Evolutionary conservation across 306 rosid genomes (phyloP).

Genomic region (Sesbania bispinosa): DNA sequence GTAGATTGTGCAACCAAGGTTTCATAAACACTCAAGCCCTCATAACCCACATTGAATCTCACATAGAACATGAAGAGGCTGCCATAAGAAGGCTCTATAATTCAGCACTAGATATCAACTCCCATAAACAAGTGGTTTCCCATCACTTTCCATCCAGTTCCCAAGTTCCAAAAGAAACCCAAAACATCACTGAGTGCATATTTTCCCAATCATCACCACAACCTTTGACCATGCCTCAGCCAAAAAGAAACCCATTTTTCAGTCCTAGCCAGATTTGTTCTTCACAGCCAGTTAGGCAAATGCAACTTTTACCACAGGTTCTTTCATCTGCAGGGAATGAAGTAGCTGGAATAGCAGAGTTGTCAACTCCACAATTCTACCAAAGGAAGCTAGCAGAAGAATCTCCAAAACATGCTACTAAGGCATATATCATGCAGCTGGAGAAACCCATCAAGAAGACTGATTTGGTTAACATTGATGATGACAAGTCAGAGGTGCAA

Average conservation of each 20-base stretch:
- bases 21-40: slow-evolving; percentile 44
- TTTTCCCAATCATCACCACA: background rate
- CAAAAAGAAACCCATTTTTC: background rate
- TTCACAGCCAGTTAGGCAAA: background rate
- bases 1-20: slow-evolving; percentile 46
- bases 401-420: slow-evolving; percentile 28
- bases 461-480: slow-evolving; percentile 33
- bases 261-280: background rate
- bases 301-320: slow-evolving; percentile 6
- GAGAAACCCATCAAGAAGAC: slow-evolving; percentile 45
- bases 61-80: slow-evolving; percentile 39
- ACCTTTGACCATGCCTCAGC: background rate
- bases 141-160: background rate
- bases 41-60: slow-evolving; percentile 53
- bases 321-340: background rate
- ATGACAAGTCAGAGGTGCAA: background rate
- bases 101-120: background rate
- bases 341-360: no score
- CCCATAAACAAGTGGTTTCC: background rate
- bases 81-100: slow-evolving; percentile 25
- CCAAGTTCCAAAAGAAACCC: background rate
- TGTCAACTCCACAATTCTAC: no score
- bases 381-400: no score
- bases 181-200: background rate
- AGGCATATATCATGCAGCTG: slow-evolving; percentile 42